phyloP scores from a whole-genome alignment of 78 protist species.

The Paulinella micropora region DNA sequence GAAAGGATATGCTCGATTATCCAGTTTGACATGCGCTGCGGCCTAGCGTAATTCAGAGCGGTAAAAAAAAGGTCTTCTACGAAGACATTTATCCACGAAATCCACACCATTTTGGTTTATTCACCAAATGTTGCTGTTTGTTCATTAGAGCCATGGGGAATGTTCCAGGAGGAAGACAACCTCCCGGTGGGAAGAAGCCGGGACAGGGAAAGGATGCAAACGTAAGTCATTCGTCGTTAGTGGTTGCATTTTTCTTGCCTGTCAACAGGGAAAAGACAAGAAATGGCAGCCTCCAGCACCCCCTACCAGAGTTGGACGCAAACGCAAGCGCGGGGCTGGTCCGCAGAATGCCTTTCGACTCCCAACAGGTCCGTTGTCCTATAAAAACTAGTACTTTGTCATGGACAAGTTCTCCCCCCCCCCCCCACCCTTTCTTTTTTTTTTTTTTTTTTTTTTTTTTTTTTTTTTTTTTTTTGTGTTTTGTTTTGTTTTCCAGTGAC shows the following conservation, averaged over 20 bases:
- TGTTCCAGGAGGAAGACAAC: too few relatives aligned
- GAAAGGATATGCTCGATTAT: too few relatives aligned
- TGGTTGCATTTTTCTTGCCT: neutral
- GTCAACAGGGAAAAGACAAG: neutral
- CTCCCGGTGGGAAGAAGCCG: neutral
- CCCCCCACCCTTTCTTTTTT: too few relatives aligned
- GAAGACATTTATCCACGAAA: neutral
- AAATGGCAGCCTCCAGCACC: slow-evolving; percentile 12
- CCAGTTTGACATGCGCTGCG: too few relatives aligned
- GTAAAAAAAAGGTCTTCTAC: too few relatives aligned
- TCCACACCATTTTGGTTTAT: too few relatives aligned
- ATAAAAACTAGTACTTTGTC: too few relatives aligned
- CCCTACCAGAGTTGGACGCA: neutral
- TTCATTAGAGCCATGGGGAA: too few relatives aligned
- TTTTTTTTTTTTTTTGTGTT: neutral
- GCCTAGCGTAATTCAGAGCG: too few relatives aligned
- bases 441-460: neutral
- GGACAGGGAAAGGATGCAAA: neutral
- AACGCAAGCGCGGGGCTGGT: neutral
- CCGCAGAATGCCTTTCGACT: neutral
- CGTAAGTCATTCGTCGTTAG: neutral
- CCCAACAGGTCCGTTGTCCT: too few relatives aligned
- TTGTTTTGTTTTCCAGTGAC: slow-evolving; percentile 2
- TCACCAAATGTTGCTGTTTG: too few relatives aligned
- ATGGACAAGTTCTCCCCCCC: too few relatives aligned